Evolutionary conservation across 768 basidiomycete species (phyloP).

Genomic region (Serendipita indica): DNA sequence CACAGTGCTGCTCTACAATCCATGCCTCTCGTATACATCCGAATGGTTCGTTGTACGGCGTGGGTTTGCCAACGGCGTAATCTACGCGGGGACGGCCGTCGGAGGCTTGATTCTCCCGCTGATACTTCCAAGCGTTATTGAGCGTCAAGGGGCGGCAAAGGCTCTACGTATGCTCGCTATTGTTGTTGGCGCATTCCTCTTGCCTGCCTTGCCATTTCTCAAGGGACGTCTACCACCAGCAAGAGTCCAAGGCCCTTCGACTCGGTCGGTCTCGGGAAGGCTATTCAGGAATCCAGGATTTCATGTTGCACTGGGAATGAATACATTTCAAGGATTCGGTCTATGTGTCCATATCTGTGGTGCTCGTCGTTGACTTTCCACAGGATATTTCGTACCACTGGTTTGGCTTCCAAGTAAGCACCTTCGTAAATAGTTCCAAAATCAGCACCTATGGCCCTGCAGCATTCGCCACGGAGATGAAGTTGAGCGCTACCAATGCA

Average conservation of each 20-base stretch:
- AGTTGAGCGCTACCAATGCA: slow-evolving; percentile 16
- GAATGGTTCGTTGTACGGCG: slow-evolving; percentile 24
- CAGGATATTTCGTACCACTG: slow-evolving; percentile 18
- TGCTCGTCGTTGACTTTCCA: neutral
- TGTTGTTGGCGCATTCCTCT: slow-evolving; percentile 14
- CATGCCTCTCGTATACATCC: slow-evolving; percentile 20
- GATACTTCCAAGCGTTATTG: slow-evolving; percentile 19
- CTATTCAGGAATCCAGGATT: slow-evolving; percentile 16
- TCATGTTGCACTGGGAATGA: slow-evolving; percentile 19
- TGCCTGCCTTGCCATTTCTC: slow-evolving; percentile 19
- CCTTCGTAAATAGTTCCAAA: neutral
- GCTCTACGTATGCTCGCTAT: slow-evolving; percentile 20
- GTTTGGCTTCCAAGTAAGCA: slow-evolving; percentile 20
- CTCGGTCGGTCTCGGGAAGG: slow-evolving; percentile 14
- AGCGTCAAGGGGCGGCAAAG: slow-evolving; percentile 16
- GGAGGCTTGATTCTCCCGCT: slow-evolving; percentile 22
- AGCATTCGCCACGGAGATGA: slow-evolving; percentile 21
- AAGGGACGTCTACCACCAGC: slow-evolving; percentile 19
- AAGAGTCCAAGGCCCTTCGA: slow-evolving; percentile 16
- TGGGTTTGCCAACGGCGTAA: slow-evolving; percentile 23
- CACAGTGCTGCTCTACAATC: slow-evolving; percentile 19
- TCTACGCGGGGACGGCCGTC: slow-evolving; percentile 21
- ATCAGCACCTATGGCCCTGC: neutral
- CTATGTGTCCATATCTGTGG: neutral
- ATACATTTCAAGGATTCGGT: slow-evolving; percentile 19